A percentile compares a stretch with the other conserved stretches of the same genome.
phyloP scores from a whole-genome alignment of 208 protist species.

The Trypanosoma caninum region DNA sequence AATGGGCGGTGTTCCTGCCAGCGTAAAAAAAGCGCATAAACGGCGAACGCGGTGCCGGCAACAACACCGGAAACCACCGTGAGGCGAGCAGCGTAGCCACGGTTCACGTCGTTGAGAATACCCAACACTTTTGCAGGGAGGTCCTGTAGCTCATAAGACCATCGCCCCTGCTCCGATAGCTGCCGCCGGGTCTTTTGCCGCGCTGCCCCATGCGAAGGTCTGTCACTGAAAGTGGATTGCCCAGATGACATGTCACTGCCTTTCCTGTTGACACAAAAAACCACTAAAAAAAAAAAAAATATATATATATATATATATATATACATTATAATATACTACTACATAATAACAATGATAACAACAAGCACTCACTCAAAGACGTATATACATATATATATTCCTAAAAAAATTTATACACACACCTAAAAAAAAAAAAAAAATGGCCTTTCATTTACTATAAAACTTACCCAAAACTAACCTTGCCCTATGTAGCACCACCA shows the following conservation, averaged over 20 bases:
- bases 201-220: neutral
- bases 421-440: too few species aligned
- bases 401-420: too few species aligned
- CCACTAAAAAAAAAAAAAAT: constrained; percentile 10
- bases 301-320: constrained; percentile 19
- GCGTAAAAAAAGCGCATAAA: constrained; percentile 44
- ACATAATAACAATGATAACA: too few species aligned
- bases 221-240: constrained; percentile 13
- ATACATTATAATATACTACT: neutral
- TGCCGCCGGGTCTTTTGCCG: constrained; percentile 2
- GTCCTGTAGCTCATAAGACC: constrained; percentile 81
- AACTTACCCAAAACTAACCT: too few species aligned
- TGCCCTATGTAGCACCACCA: too few species aligned
- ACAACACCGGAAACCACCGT: constrained; percentile 19
- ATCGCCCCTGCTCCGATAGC: constrained; percentile 11
- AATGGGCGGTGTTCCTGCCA: constrained; percentile 59
- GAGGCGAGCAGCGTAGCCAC: constrained; percentile 65
- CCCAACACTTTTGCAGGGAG: constrained; percentile 28
- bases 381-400: neutral
- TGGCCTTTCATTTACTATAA: neutral
- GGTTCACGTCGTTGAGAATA: constrained; percentile 66
- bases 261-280: neutral
- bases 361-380: neutral
- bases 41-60: constrained; percentile 25
- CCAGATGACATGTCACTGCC: neutral